Evolutionary conservation across 306 rosid genomes (phyloP), one percentile per base, ranked within the genome.

Genomic region (cucumber (Cucumis sativus)): DNA sequence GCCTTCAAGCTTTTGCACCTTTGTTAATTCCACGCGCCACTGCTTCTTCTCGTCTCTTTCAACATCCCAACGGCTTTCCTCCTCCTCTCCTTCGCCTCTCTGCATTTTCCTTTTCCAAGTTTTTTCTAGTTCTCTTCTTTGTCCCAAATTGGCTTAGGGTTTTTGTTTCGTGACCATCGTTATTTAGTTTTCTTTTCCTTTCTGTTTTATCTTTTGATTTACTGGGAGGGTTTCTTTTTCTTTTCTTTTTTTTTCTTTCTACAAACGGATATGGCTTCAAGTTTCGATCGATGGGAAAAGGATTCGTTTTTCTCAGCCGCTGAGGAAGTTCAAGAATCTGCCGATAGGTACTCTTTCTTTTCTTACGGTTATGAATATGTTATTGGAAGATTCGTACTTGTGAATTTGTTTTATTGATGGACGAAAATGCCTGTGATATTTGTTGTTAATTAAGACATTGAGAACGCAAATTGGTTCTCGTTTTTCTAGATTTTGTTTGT

Each of bases 271-370:
- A 94, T 95, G 99, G 93, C 91, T 8, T 87, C 97, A 51, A 89
- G 88, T 89, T 95, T 95, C 75, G 88, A 92, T 77, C 96, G 93
- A 51, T 95, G 99, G 99, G 97, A 95, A 80, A 90, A 95, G 87
- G 99, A 95, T 89, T 97, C 97, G 43, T 95, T 88, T 85, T 95
- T 95, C 83, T 79, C 85, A 21, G 97, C 96, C 41, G 99, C 97
- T 3, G 99, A 95, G 83, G 93, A 95, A 82, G 97, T 95, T 89
- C 99, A 95, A 80, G 96, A 90, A 83, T 95, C 99, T 43, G 90
- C 97, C 15, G 99, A 95, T 81, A 92, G 99, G 99, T 95, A 79
- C 63, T 6, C 3, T 6, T 20, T 41, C 11, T 68, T 37, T 39
- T 79, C 21, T 30, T 1, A 43, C n/a, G 54, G 12, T 21, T 69